Evolutionary conservation across 2,329 filamentous ascomycete genomes (phyloP).

Genomic region (Chaetomiaceae sp.): DNA sequence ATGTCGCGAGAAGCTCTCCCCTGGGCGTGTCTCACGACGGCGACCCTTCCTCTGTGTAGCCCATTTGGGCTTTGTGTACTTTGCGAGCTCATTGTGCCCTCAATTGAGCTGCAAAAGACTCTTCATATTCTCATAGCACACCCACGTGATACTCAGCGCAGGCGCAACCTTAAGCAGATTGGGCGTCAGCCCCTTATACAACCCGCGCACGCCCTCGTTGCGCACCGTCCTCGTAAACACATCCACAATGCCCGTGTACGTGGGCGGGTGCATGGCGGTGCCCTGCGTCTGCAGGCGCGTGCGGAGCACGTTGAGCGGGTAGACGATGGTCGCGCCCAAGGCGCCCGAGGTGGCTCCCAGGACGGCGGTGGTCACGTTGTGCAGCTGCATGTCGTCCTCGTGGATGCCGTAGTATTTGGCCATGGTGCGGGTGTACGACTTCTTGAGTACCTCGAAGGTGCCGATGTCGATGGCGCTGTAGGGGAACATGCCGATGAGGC

Average conservation of each 20-base stretch:
- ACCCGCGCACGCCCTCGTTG: slow-evolving; percentile 75
- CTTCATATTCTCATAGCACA: slow-evolving; percentile 90
- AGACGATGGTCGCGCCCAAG: slow-evolving; percentile 88
- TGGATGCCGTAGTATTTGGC: slow-evolving; percentile 65
- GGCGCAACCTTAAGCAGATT: slow-evolving; percentile 96
- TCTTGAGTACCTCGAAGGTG: slow-evolving; percentile 91
- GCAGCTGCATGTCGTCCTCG: slow-evolving; percentile 77
- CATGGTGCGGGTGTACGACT: slow-evolving; percentile 63
- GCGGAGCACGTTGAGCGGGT: slow-evolving; percentile 88
- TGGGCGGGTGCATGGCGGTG: slow-evolving; percentile 82
- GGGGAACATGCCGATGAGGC: slow-evolving; percentile 92
- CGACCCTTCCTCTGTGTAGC: background rate
- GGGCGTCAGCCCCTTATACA: slow-evolving; percentile 93
- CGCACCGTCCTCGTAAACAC: slow-evolving; percentile 78
- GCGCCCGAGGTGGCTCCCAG: slow-evolving; percentile 91
- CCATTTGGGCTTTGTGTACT: too few relatives aligned
- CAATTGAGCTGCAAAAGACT: slow-evolving; percentile 56
- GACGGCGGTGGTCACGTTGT: slow-evolving; percentile 77
- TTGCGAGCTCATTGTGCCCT: background rate
- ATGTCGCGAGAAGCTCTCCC: background rate
- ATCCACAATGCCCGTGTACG: slow-evolving; percentile 87
- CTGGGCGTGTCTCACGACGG: background rate
- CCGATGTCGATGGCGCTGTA: slow-evolving; percentile 96
- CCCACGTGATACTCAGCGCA: slow-evolving; percentile 90
- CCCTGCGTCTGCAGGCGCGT: slow-evolving; percentile 93